phyloP scores from a whole-genome alignment of 192 early-diverging fungal genomes.

The Allomyces javanicus region DNA sequence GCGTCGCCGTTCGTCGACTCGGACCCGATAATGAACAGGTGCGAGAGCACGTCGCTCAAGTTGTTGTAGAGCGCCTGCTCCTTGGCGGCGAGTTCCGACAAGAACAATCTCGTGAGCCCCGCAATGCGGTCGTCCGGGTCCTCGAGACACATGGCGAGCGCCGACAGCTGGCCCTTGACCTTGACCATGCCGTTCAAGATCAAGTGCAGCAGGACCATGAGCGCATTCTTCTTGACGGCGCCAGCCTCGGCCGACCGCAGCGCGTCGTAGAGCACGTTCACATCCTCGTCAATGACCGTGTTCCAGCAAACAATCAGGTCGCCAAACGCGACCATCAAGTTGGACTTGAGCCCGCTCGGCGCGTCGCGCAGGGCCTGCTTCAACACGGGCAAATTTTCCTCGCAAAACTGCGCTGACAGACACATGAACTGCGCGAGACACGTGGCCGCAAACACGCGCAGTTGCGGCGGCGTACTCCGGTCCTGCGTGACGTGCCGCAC shows the following conservation, averaged over 20 bases:
- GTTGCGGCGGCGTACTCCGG: neutral
- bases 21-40: conserved; percentile 40
- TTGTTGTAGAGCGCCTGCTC: conserved; percentile 99
- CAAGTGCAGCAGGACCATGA: conserved; percentile 96
- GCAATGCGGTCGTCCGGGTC: conserved; percentile 70
- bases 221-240: conserved; percentile 80
- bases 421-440: conserved; percentile 81
- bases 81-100: conserved; percentile 82
- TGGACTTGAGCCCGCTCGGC: conserved; percentile 62
- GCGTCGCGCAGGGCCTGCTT: conserved; percentile 76
- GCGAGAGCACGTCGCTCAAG: conserved; percentile 92
- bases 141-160: conserved; percentile 95
- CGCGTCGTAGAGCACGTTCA: conserved; percentile 81
- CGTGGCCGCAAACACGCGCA: neutral
- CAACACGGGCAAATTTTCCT: conserved; percentile 69
- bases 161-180: conserved; percentile 92
- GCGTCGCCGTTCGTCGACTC: neutral
- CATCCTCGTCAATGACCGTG: conserved; percentile 89
- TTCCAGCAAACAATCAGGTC: conserved; percentile 97
- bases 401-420: conserved; percentile 84
- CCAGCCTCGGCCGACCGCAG: conserved; percentile 14
- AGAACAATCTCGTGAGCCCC: conserved; percentile 86
- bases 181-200: conserved; percentile 99
- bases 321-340: conserved; percentile 91
- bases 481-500: conserved; percentile 36